Conservation (phyloP, 257 asterid genomes). For the Solanum megistacrolobum region DNA sequence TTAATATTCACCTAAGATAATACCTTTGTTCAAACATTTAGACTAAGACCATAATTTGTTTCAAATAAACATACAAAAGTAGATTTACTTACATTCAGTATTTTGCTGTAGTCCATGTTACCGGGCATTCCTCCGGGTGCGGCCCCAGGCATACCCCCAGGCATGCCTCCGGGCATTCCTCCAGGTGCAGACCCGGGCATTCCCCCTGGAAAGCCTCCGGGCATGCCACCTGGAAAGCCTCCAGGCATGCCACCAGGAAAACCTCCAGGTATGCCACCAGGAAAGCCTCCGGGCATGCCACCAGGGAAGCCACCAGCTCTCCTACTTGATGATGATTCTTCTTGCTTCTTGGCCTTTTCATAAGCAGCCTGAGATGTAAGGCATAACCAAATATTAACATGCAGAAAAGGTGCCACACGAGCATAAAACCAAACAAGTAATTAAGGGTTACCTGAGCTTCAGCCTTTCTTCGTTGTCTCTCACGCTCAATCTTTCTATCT, state of each 20-base stretch:
- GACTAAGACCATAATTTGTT: background rate
- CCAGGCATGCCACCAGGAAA: conserved; percentile 30
- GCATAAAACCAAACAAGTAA: background rate
- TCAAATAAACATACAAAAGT: background rate
- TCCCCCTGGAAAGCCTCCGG: conserved; percentile 36
- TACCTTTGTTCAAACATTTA: background rate
- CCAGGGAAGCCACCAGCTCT: conserved; percentile 55
- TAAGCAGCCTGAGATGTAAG: conserved; percentile 64
- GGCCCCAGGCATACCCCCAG: background rate
- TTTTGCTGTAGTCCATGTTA: conserved; percentile 72
- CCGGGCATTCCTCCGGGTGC: conserved; percentile 19
- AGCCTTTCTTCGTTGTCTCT: conserved; percentile 74
- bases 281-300: background rate
- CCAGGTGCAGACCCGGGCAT: conserved; percentile 24
- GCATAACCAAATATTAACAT: background rate
- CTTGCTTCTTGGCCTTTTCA: conserved; percentile 84
- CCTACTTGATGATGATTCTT: conserved; percentile 62
- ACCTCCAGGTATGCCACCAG: background rate
- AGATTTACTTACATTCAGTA: conserved; percentile 51
- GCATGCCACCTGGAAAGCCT: background rate
- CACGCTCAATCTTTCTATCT: conserved; percentile 57
- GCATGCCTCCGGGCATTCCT: conserved; percentile 3
- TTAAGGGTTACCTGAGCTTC: conserved; percentile 61
- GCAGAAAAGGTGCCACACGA: background rate
- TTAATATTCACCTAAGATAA: background rate